Base-by-base conservation (phyloP, 2,329 filamentous ascomycete genomes). In the Aspergillus fischeri region DNA sequence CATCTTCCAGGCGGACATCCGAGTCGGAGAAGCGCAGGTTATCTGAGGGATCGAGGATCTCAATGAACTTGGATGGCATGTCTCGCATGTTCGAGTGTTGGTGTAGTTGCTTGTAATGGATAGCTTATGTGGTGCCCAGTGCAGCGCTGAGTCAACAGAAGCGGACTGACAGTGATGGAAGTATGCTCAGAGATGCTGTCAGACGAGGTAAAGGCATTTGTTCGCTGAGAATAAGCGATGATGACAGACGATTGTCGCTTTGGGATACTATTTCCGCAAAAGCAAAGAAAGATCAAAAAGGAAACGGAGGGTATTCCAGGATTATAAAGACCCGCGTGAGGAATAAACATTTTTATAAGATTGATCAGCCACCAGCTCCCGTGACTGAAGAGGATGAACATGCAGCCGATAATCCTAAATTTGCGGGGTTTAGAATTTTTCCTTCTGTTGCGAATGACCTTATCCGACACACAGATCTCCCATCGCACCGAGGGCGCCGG, bases 1-100 rank as follows among this genome's bases (percentile, higher is more conserved):
- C 74, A 51, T 78, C 75, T 57, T 77, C 75, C 2, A 78, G 72
- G 7, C 73, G 73, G 50, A 77, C 75, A 55, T 77, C 75, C 21
- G 68, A 72, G 54, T 74, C 68, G 48, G 74, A 75, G 32, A 73
- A 70, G 53, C 68, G 69, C 14, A 65, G 63, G 29, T 69, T 52
- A 47, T 71, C 67, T 56, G 74, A 69, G 48, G 71, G 67, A 61
- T 76, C 71, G 60, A 77, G 73, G 53, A 77, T 75, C 61, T 78
- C 75, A 57, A 76, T 70, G 61, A 78, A 78, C 59, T 71, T 76
- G 59, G 75, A 77, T 20, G 74, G 62, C 62, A 73, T 75, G 55
- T 71, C 72, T 52, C 65, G 67, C 68, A 72, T 68, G 55, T 57
- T 60, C 55, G 41, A 25, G 51, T 38, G 20, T 17, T 54, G 52